Conservation (phyloP, 345 rosid species). For the Mangifera indica region DNA sequence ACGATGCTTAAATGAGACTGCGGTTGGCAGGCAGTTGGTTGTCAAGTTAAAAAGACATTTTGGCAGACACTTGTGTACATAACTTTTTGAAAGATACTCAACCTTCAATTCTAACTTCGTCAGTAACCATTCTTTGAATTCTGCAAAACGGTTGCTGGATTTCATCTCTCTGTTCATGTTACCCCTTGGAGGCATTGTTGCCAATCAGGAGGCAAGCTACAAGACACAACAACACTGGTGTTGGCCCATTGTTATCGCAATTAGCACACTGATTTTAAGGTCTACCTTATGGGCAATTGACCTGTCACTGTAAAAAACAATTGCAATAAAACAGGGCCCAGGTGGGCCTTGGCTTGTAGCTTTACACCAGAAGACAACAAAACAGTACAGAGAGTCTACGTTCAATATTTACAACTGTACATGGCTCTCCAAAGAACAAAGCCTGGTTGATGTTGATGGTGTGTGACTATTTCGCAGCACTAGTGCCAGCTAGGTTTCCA, state of each 20-base stretch:
- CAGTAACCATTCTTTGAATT: not conserved
- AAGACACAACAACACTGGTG: not conserved
- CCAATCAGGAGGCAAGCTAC: not conserved
- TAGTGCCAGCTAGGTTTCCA: not conserved
- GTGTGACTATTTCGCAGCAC: not conserved
- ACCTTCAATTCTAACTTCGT: not conserved
- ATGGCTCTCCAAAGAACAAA: no score
- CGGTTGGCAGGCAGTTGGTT: slow-evolving; percentile 1
- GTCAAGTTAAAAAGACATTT: not conserved
- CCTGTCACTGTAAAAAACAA: not conserved
- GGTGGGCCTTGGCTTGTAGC: not conserved
- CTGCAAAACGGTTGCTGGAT: not conserved
- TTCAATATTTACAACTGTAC: not conserved
- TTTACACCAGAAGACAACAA: not conserved
- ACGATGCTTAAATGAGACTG: not conserved
- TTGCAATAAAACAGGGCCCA: not conserved
- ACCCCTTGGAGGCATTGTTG: not conserved
- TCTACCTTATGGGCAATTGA: not conserved
- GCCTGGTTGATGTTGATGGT: not conserved
- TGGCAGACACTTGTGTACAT: not conserved
- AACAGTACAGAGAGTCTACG: not conserved
- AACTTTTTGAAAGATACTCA: not conserved
- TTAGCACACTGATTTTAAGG: not conserved
- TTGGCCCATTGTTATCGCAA: slow-evolving; percentile 5
- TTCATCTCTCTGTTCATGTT: not conserved